Conservation (phyloP, 768 basidiomycete genomes). For the Boletus speciosus region DNA sequence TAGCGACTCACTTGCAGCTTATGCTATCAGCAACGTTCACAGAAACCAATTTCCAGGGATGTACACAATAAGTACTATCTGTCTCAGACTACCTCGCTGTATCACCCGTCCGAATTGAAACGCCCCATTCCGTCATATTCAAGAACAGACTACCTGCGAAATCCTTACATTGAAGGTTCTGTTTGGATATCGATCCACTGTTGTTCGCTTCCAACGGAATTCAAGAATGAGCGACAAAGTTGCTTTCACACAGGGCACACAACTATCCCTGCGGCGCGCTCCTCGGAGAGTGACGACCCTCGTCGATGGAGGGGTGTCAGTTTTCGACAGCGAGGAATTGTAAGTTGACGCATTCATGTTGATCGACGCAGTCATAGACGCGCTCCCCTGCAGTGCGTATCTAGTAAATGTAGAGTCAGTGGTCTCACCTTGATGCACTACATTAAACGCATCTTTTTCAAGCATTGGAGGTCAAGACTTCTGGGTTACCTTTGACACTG, state of each 20-base stretch:
- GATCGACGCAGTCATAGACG: background rate
- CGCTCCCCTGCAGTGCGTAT: slow-evolving; percentile 34
- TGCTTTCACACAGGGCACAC: slow-evolving; percentile 19
- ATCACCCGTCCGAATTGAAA: slow-evolving; percentile 10
- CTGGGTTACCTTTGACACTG: slow-evolving; percentile 50
- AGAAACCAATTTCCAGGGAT: background rate
- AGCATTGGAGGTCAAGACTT: slow-evolving; percentile 45
- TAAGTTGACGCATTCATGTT: slow-evolving; percentile 18
- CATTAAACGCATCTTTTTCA: slow-evolving; percentile 3
- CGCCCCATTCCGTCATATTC: slow-evolving; percentile 6
- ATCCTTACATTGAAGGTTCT: background rate
- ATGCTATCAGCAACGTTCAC: background rate
- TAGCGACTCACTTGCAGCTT: background rate
- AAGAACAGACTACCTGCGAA: slow-evolving; percentile 6
- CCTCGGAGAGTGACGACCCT: slow-evolving; percentile 16
- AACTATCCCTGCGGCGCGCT: slow-evolving; percentile 23
- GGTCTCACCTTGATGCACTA: background rate
- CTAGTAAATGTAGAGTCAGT: slow-evolving; percentile 37
- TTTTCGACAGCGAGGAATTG: slow-evolving; percentile 35
- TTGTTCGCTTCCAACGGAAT: background rate
- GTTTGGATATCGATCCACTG: background rate
- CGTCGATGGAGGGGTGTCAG: slow-evolving; percentile 21
- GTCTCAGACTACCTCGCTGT: background rate
- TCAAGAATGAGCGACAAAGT: slow-evolving; percentile 14
- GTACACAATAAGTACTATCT: background rate